phyloP scores from a whole-genome alignment of 129 eudicot genomes.

The Arctium lappa region DNA sequence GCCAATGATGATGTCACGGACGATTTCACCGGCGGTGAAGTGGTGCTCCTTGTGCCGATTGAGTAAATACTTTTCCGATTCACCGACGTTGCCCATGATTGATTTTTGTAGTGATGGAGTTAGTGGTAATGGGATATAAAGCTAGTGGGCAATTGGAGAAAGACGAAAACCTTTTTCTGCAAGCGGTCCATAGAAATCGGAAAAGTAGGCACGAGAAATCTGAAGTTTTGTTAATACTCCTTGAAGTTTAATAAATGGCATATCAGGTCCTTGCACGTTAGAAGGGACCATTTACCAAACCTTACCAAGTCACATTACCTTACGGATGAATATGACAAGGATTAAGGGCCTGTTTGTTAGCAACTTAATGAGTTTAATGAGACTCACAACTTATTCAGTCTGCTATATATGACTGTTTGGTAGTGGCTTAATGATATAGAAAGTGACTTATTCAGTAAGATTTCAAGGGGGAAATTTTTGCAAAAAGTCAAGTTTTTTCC shows the following conservation, averaged over 20 bases:
- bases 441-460: no score
- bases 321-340: no score
- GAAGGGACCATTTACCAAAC: no score
- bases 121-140: conserved; percentile 5
- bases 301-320: no score
- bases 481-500: no score
- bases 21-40: conserved; percentile 93
- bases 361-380: no score
- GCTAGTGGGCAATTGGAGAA: conserved; percentile 8
- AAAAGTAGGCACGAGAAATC: neutral
- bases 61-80: conserved; percentile 45
- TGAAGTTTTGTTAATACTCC: neutral
- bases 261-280: neutral
- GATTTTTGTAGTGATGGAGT: conserved; percentile 3
- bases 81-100: conserved; percentile 24
- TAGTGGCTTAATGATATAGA: no score
- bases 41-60: conserved; percentile 77
- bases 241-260: neutral
- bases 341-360: no score
- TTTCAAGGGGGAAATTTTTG: no score
- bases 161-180: neutral
- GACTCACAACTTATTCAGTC: no score
- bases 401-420: no score
- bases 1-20: conserved; percentile 92
- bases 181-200: conserved; percentile 23